These are phyloP conservation scores for Phlebopus sp. DNA, from an alignment of 1,284 basidiomycete genomes.

Conservation along the genomic window DNA sequence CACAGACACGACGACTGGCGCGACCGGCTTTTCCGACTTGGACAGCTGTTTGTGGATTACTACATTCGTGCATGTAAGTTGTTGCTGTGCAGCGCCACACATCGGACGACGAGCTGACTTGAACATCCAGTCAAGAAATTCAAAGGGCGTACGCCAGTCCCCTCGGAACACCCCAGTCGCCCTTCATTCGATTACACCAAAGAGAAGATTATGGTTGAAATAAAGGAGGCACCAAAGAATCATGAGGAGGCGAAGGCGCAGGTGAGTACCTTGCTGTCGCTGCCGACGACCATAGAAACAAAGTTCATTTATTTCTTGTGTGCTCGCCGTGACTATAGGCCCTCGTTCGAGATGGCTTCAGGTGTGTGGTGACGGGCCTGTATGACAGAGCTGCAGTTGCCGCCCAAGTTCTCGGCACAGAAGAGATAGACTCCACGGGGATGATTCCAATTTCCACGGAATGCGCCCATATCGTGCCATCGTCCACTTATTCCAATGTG, in stretches of 20 bases:
- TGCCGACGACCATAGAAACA: background rate
- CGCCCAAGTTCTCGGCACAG: background rate
- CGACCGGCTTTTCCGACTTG: no score
- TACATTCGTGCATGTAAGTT: no score
- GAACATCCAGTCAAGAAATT: no score
- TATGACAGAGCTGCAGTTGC: slow-evolving; percentile 13
- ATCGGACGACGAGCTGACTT: no score
- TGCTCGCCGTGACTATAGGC: slow-evolving; percentile 13
- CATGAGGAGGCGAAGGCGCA: slow-evolving; percentile 4
- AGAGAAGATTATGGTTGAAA: background rate
- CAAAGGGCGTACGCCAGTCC: no score
- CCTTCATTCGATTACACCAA: no score
- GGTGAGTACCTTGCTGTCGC: background rate
- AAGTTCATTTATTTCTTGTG: background rate
- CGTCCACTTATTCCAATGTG: background rate
- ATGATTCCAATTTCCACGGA: slow-evolving; percentile 1
- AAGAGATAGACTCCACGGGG: background rate
- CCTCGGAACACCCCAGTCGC: no score
- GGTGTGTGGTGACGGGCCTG: slow-evolving; percentile 27
- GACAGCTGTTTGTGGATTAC: no score
- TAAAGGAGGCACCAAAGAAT: slow-evolving; percentile 2
- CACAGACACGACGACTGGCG: no score
- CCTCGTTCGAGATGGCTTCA: slow-evolving; percentile 28
- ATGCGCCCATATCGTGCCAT: slow-evolving; percentile 14
- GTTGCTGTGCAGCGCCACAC: no score